phyloP scores from a whole-genome alignment of 176 grass and related monocot species.

The Musa beccarii region DNA sequence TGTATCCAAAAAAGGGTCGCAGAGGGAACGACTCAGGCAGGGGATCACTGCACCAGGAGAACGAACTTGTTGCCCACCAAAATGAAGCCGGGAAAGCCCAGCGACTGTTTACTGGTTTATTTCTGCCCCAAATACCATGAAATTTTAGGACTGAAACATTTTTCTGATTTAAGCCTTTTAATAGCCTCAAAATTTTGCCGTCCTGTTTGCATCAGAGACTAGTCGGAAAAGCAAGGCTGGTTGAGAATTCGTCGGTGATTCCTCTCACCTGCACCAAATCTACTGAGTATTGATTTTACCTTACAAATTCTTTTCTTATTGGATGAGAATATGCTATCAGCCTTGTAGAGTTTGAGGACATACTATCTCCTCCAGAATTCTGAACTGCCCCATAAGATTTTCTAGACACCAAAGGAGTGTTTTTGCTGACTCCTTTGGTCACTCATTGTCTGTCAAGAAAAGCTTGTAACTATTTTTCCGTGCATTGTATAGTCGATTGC shows the following conservation, averaged over 20 bases:
- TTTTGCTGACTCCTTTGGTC: too few species aligned
- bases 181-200: neutral
- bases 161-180: neutral
- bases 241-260: neutral
- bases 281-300: too few species aligned
- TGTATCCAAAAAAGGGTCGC: conserved; percentile 87
- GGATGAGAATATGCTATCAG: too few species aligned
- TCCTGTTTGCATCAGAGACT: neutral
- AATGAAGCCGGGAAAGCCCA: neutral
- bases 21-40: conserved; percentile 93
- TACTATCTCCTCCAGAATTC: too few species aligned
- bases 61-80: neutral
- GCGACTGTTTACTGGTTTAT: neutral
- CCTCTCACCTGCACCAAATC: neutral
- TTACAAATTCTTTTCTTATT: too few species aligned
- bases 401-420: too few species aligned
- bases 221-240: neutral
- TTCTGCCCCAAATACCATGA: neutral
- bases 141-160: neutral
- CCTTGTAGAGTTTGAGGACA: too few species aligned
- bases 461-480: too few species aligned
- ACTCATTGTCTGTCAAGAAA: too few species aligned
- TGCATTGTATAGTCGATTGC: too few species aligned
- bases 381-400: too few species aligned
- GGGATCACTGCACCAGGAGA: conserved; percentile 77